Evolutionary conservation across 768 basidiomycete genomes (phyloP), one percentile per base, ranked within the genome.

Genomic region (Dioszegia hungarica): DNA sequence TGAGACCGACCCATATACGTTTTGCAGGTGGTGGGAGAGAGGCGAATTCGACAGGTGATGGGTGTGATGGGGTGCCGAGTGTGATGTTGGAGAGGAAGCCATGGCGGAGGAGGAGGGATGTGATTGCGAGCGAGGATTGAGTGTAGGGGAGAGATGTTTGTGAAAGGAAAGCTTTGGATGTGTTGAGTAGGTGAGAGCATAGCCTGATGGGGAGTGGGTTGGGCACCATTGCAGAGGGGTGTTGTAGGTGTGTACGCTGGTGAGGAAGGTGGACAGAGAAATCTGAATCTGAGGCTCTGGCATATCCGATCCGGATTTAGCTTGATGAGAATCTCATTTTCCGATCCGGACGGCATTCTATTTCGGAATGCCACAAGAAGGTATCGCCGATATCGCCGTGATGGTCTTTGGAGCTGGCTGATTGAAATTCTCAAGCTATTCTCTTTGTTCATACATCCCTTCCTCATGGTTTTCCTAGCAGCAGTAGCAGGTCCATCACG

Each of bases 1-100:
- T 99, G 63, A 97, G 84, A 48, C 86, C 84, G 1, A 89, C 89
- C 91, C 94, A 95, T 77, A 98, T 88, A 34, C 91, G 84, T 29
- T 82, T 82, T 55, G 90, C 81, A 0, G 85, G 81, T 28, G 86
- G 83, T 59, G 80, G 78, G 11, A 81, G 85, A 1, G 69, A 61
- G 54, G 79, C 67, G 73, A 92, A 97, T 12, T 79, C 79, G 3
- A 68, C 60, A 0, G 92, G 91, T 17, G 82, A 82, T 1, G 91
- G 84, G 0, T 79, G 78, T 4, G 66, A 39, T 3, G 67, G 71
- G 20, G 75, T 68, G 28, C 91, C 91, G 27, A 90, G 85, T 2
- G 89, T 87, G 57, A 98, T 66, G 70, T 81, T 86, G 51, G 86
- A 84, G 74, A 99, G 77, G 77, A 97, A 90, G 57, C 94, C 94